Percentiles rank a stretch among this genome's conserved stretches.
Evolutionary conservation across 306 rosid species (phyloP).

Genomic region (Rosa rugosa): DNA sequence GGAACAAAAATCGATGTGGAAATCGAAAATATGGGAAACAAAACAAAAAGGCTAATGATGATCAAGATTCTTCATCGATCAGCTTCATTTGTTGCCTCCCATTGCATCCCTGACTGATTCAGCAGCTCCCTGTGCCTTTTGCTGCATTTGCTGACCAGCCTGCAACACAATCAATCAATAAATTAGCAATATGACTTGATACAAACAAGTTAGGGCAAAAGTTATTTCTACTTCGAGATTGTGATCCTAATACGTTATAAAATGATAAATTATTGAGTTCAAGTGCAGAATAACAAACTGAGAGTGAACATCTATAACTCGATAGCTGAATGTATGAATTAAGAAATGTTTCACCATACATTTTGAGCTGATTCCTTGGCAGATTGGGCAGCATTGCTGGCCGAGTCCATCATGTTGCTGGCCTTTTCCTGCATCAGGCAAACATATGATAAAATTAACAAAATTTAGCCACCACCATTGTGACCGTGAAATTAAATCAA

Average conservation of each 20-base stretch:
- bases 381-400: slow-evolving; percentile 43
- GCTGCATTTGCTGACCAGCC: slow-evolving; percentile 42
- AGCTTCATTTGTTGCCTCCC: slow-evolving; percentile 26
- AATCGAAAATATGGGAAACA: background rate
- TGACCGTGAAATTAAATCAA: background rate
- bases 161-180: background rate
- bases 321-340: background rate
- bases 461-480: background rate
- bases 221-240: background rate
- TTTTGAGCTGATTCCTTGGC: slow-evolving; percentile 42
- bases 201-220: background rate
- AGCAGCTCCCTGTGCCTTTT: slow-evolving; percentile 31
- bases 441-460: background rate
- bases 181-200: background rate
- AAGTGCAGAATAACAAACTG: background rate
- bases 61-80: background rate
- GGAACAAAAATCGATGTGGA: background rate
- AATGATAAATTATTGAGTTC: background rate
- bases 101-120: slow-evolving; percentile 21
- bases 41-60: background rate
- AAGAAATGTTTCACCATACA: slow-evolving; percentile 18
- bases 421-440: slow-evolving; percentile 41
- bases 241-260: background rate
- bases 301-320: background rate
- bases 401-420: slow-evolving; percentile 31